These are phyloP conservation scores for Sphagnum contortum DNA, from an alignment of 225 moss, liverwort and hornwort species.

Conservation along the genomic window DNA sequence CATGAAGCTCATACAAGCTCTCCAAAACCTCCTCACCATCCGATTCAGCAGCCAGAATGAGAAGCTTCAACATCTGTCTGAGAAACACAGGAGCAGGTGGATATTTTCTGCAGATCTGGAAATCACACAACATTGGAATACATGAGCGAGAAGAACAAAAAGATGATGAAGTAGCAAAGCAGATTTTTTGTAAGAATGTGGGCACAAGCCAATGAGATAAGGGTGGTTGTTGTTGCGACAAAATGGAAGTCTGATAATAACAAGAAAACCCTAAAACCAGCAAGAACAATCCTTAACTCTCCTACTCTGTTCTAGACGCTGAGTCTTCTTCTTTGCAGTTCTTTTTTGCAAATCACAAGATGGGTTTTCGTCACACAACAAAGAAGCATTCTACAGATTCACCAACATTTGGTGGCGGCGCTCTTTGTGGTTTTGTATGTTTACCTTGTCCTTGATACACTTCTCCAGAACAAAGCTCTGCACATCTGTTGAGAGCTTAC, in stretches of 20 bases:
- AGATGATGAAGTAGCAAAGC: neutral
- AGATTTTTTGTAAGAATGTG: neutral
- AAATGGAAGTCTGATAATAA: too few relatives aligned
- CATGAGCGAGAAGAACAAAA: neutral
- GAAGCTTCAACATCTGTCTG: slow-evolving; percentile 62
- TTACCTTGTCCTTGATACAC: slow-evolving; percentile 76
- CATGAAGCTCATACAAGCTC: slow-evolving; percentile 61
- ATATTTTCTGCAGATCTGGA: slow-evolving; percentile 63
- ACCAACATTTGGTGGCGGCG: too few relatives aligned
- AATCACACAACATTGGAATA: neutral
- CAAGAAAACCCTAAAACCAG: too few relatives aligned
- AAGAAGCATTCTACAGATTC: too few relatives aligned
- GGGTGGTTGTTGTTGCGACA: too few relatives aligned
- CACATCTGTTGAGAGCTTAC: slow-evolving; percentile 40
- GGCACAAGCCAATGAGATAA: too few relatives aligned
- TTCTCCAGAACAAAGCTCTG: slow-evolving; percentile 55
- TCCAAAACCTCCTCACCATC: slow-evolving; percentile 78
- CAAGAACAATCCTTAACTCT: too few relatives aligned
- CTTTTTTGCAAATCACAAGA: too few relatives aligned
- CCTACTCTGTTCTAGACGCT: too few relatives aligned
- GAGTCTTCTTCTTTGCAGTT: too few relatives aligned
- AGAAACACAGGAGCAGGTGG: slow-evolving; percentile 60
- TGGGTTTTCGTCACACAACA: too few relatives aligned
- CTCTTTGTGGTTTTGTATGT: neutral
- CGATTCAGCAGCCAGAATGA: slow-evolving; percentile 74